Percentiles rank a stretch among this genome's conserved stretches.
Evolutionary conservation across 257 asterid genomes (phyloP).

Genomic region (Linaria vulgaris): DNA sequence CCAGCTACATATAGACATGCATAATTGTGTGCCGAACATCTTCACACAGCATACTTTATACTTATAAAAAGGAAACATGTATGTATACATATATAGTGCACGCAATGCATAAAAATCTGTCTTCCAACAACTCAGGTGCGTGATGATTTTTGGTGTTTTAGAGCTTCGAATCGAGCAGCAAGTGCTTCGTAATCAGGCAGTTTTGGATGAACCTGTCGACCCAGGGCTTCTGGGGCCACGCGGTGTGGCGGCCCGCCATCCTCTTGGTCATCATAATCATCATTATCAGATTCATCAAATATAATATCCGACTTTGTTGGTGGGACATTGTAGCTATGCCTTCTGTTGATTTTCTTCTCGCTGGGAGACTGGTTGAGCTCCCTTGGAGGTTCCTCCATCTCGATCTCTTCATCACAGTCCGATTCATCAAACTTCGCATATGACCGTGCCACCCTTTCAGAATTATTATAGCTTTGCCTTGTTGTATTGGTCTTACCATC

Average conservation of each 20-base stretch:
- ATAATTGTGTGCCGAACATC: conserved; percentile 2
- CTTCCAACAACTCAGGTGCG: conserved; percentile 21
- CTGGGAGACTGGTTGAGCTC: conserved; percentile 15
- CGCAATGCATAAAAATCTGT: not conserved
- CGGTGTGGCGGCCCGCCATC: conserved; percentile 52
- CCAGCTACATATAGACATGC: conserved; percentile 16
- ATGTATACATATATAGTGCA: not conserved
- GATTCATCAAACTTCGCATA: conserved; percentile 57
- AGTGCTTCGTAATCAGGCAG: conserved; percentile 81
- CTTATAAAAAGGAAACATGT: not conserved
- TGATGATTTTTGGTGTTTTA: conserved; percentile 52
- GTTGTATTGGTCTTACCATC: conserved; percentile 25
- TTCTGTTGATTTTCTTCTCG: conserved; percentile 38
- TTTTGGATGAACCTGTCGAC: conserved; percentile 73
- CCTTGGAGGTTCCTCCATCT: conserved; percentile 56
- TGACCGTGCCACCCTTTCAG: conserved; percentile 35
- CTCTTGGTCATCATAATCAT: conserved; percentile 39
- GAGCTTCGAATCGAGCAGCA: conserved; percentile 93
- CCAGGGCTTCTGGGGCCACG: conserved; percentile 54
- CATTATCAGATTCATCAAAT: conserved; percentile 68
- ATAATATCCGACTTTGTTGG: conserved; percentile 38
- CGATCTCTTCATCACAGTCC: conserved; percentile 71
- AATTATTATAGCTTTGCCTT: conserved; percentile 66
- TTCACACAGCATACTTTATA: not conserved
- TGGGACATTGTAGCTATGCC: conserved; percentile 63